Percentiles rank a stretch among this genome's conserved stretches.
Conservation (phyloP, 2,329 filamentous ascomycete species). For the Xenoacremonium recifei region DNA sequence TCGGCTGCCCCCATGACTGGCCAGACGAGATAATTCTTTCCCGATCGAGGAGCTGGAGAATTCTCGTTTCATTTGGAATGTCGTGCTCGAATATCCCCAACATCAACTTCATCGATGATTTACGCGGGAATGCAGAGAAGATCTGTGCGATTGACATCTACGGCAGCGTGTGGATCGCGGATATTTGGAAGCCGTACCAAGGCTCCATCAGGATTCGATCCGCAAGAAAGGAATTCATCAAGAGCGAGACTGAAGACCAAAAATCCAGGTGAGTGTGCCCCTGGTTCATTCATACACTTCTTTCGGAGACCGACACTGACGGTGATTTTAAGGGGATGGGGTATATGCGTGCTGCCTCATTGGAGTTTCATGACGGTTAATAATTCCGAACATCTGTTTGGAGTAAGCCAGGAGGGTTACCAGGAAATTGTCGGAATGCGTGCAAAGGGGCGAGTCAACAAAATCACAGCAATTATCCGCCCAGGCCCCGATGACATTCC, state of each 20-base stretch:
- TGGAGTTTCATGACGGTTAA: slow-evolving; percentile 41
- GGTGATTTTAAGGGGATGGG: slow-evolving; percentile 43
- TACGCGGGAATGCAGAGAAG: slow-evolving; percentile 46
- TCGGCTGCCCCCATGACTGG: background rate
- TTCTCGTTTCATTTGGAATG: slow-evolving; percentile 42
- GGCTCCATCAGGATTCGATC: too few relatives aligned
- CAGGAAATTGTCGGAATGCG: too few relatives aligned
- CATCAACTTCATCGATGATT: slow-evolving; percentile 49
- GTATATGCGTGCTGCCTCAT: slow-evolving; percentile 45
- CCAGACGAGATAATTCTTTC: slow-evolving; percentile 27
- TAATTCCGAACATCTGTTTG: slow-evolving; percentile 33
- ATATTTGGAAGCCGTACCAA: slow-evolving; percentile 47
- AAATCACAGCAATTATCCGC: too few relatives aligned
- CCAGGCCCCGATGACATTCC: too few relatives aligned
- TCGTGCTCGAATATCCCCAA: slow-evolving; percentile 50
- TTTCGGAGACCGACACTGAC: background rate
- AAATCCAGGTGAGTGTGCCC: slow-evolving; percentile 28
- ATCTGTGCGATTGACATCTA: slow-evolving; percentile 51
- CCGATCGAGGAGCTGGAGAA: slow-evolving; percentile 49
- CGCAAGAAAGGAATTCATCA: too few relatives aligned
- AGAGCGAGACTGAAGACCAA: too few relatives aligned
- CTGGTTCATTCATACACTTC: background rate
- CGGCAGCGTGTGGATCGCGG: slow-evolving; percentile 47
- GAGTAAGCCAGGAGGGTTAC: too few relatives aligned
- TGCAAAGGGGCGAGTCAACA: too few relatives aligned